Evolutionary conservation across 306 rosid genomes (phyloP).

Genomic region (Astragalus glycyphyllos): DNA sequence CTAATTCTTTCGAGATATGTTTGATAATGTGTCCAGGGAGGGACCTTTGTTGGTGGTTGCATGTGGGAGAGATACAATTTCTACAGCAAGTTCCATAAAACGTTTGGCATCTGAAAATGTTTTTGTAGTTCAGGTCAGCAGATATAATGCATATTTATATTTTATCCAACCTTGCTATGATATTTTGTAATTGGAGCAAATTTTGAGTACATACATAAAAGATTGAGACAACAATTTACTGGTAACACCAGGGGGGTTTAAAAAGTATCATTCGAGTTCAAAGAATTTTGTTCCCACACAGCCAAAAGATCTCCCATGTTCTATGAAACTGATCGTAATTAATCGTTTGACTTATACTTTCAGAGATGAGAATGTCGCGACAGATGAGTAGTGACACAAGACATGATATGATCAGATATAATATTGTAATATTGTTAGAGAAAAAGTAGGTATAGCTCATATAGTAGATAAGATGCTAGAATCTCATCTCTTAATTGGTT

Average conservation of each 20-base stretch:
- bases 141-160: conserved; percentile 26
- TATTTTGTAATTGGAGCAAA: conserved; percentile 32
- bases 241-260: conserved; percentile 16
- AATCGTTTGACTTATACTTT: too few relatives aligned
- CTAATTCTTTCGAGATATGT: conserved; percentile 30
- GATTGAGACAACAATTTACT: conserved; percentile 9
- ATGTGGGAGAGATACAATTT: conserved; percentile 89
- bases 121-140: conserved; percentile 86
- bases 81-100: conserved; percentile 80
- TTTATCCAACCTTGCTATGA: conserved; percentile 6
- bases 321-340: conserved; percentile 23
- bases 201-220: conserved; percentile 16
- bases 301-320: not conserved
- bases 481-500: conserved; percentile 1
- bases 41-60: conserved; percentile 94
- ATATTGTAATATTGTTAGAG: not conserved
- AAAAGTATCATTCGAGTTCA: not conserved
- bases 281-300: not conserved
- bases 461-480: not conserved
- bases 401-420: not conserved
- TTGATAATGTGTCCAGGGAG: conserved; percentile 62
- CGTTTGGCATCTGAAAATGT: conserved; percentile 76
- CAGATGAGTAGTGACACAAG: not conserved
- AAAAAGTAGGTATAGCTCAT: not conserved
- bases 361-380: conserved; percentile 2